Conservation (phyloP, 371 early-diverging fungal genomes). For the Mucor plumbeus region DNA sequence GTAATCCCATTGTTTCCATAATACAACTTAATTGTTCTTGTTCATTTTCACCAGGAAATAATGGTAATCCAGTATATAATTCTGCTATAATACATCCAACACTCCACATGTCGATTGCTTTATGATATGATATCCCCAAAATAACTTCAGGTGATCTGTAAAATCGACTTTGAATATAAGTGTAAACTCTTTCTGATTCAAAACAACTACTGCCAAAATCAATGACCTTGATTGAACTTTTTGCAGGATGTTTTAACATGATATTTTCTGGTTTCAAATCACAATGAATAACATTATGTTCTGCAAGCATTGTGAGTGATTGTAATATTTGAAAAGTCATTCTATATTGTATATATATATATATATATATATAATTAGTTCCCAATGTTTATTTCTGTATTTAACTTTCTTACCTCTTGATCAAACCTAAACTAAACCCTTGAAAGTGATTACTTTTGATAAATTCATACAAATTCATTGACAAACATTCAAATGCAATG, state of each 20-base stretch:
- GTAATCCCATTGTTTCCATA: conserved; percentile 90
- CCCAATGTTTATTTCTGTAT: neutral
- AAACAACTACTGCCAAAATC: conserved; percentile 92
- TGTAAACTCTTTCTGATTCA: conserved; percentile 80
- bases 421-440: conserved; percentile 75
- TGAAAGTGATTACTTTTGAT: conserved; percentile 82
- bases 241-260: conserved; percentile 61
- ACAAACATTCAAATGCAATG: conserved; percentile 88
- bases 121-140: conserved; percentile 79
- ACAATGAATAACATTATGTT: conserved; percentile 82
- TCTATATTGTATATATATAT: conserved; percentile 14
- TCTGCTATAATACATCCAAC: conserved; percentile 98
- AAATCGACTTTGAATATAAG: conserved; percentile 96
- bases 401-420: conserved; percentile 46
- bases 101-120: conserved; percentile 98
- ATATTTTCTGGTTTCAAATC: conserved; percentile 93
- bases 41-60: conserved; percentile 97
- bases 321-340: conserved; percentile 79
- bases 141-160: conserved; percentile 98
- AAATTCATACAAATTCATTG: conserved; percentile 90
- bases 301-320: conserved; percentile 66
- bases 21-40: conserved; percentile 91
- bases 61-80: conserved; percentile 83
- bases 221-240: conserved; percentile 83
- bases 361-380: neutral